Conservation (phyloP, 345 rosid species). For the Eucalyptus polyanthemos region DNA sequence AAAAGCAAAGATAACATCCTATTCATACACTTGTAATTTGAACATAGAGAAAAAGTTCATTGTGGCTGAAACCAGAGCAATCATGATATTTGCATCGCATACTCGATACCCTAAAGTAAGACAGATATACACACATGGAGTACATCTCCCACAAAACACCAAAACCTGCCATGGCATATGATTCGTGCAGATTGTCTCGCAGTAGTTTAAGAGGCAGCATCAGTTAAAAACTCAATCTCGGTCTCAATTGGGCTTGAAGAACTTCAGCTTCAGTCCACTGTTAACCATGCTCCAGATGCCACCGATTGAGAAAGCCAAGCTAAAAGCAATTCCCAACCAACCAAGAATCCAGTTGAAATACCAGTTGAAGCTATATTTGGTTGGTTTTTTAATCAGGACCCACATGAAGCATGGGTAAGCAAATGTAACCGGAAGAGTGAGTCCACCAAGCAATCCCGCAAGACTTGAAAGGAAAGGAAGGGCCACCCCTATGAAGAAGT, state of each 20-base stretch:
- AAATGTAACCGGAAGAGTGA: slow-evolving; percentile 87
- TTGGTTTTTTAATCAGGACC: slow-evolving; percentile 76
- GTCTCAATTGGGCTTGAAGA: slow-evolving; percentile 67
- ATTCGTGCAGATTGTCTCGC: not conserved
- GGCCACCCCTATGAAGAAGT: slow-evolving; percentile 87
- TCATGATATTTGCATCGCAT: not conserved
- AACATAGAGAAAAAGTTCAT: not conserved
- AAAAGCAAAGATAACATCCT: not conserved
- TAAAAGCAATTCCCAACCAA: slow-evolving; percentile 85
- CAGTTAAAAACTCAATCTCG: not conserved
- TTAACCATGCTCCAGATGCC: slow-evolving; percentile 90
- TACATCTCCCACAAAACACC: not conserved
- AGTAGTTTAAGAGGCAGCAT: not conserved
- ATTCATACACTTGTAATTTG: not conserved
- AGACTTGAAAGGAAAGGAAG: slow-evolving; percentile 89
- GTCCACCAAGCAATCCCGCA: slow-evolving; percentile 88
- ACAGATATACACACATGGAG: not conserved
- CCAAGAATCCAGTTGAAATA: slow-evolving; percentile 92
- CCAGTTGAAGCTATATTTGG: slow-evolving; percentile 87
- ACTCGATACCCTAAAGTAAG: not conserved
- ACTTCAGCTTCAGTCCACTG: slow-evolving; percentile 76
- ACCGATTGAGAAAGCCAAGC: slow-evolving; percentile 88
- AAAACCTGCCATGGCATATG: not conserved
- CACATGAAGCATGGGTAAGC: slow-evolving; percentile 99
- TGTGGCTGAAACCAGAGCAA: not conserved